These are phyloP conservation scores for Trametes elegans DNA, from an alignment of 768 basidiomycete species.

Conservation along the genomic window DNA sequence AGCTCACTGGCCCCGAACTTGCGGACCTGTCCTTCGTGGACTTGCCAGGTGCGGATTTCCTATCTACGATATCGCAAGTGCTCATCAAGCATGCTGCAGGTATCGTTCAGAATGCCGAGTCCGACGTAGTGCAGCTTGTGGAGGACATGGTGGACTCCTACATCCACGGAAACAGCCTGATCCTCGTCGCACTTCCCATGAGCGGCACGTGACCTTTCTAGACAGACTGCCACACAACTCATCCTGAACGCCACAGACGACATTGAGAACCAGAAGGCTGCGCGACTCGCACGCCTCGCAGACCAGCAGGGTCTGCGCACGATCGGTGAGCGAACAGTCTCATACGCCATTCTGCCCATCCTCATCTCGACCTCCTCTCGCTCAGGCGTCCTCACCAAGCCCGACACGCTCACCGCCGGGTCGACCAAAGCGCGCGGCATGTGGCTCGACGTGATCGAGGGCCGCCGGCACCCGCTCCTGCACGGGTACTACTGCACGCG, in stretches of 20 bases:
- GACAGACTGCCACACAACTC: neutral
- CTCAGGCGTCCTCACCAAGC: conserved; percentile 68
- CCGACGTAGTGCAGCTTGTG: conserved; percentile 42
- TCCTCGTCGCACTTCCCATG: conserved; percentile 54
- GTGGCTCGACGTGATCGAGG: conserved; percentile 57
- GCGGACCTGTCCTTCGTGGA: conserved; percentile 30
- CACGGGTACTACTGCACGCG: conserved; percentile 62
- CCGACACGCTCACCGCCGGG: conserved; percentile 52
- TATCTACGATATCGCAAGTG: neutral
- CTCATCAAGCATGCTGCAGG: conserved; percentile 30
- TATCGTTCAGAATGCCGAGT: conserved; percentile 48
- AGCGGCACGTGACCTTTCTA: conserved; percentile 35
- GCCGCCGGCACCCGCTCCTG: conserved; percentile 40
- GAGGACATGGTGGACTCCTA: conserved; percentile 48
- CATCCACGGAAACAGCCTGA: conserved; percentile 50
- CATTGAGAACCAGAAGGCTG: conserved; percentile 57
- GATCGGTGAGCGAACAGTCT: conserved; percentile 40
- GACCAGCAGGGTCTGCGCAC: conserved; percentile 50
- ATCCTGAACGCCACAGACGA: conserved; percentile 41
- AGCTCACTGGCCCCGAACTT: conserved; percentile 26
- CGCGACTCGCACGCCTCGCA: conserved; percentile 42
- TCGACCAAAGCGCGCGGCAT: conserved; percentile 37
- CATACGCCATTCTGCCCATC: neutral
- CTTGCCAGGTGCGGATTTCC: conserved; percentile 22
- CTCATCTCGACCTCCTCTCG: neutral